Evolutionary conservation across 345 rosid genomes (phyloP), one percentile per base, ranked within the genome.

Genomic region (Rhizophora mangle): DNA sequence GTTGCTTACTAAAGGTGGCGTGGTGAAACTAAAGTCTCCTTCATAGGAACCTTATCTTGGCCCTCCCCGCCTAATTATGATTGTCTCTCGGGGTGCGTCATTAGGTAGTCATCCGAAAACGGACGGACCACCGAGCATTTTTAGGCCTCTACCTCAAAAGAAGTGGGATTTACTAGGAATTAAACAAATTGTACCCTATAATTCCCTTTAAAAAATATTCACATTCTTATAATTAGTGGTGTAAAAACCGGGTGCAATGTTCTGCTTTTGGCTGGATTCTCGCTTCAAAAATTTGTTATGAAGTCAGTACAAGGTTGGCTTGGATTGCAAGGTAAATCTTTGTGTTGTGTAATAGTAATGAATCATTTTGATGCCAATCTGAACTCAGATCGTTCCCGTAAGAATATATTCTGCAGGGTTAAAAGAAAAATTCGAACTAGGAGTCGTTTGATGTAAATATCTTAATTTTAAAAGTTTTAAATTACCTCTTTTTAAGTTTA

Each of bases 1-100:
- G 13, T 74, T 90, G 75, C 92, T 95, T 47, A 68, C 77, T 3
- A 80, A 69, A n/a, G 73, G 78, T 4, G 74, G 68, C 47, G 37
- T 70, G 57, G 62, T 60, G 60, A 84, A 72, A 79, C 79, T 82
- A 15, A 81, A 78, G 73, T 72, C 75, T 73, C 66, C 67, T 8
- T 85, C 74, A 84, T 27, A 58, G 60, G 30, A 15, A 22, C 54
- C n/a, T 34, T 53, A 18, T 6, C 66, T n/a, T 60, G 43, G 22
- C 11, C 18, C 18, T 32, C 36, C 46, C 66, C 52, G 49, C 56
- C 26, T 6, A 7, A 64, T 9, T 21, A 10, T 16, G 13, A n/a
- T 55, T 62, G 36, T 19, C 29, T 32, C 31, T 32, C 2, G 26
- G 19, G 22, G n/a, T 54, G 20, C 43, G 37, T 37, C 26, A 9